Evolutionary conservation across 768 basidiomycete species (phyloP), one percentile per base, ranked within the genome.

Genomic region (Leccinum barrowsii): DNA sequence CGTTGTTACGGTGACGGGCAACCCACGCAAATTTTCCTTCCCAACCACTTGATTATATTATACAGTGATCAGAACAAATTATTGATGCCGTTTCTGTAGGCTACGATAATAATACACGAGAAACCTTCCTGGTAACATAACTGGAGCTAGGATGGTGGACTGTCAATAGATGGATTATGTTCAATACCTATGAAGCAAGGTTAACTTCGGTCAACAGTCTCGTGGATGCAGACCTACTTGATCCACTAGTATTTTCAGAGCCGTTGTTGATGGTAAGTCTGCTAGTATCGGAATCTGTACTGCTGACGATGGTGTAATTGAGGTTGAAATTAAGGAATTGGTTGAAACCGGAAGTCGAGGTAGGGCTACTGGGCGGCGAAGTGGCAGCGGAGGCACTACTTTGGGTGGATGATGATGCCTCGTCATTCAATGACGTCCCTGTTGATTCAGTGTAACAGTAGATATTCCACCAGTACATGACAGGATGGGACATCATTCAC

Each of bases 321-420:
- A 37, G 1, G 8, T 34, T 55, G 17, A 26, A 26, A 26, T 6
- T 26, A 6, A 7, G 7, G 49, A 2, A 49, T 21, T 13, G 51
- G 26, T 5, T 55, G 60, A 48, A 22, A 55, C 22, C 26, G 35
- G 57, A 42, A 17, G 47, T 26, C 4, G 57, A 42, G n/a, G 44
- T 21, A 19, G 52, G 30, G 12, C 60, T 61, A 30, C 30, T 34
- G 7, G 59, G 59, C 7, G 46, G 59, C 7, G 46, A 52, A 32
- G 24, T 24, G 24, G 22, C 21, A 47, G 46, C n/a, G 7, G 44
- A 26, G 2, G 40, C 3, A 11, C 50, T 40, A 26, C 48, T 51
- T 46, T n/a, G 49, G 15, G 34, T 26, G 8, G 60, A 48, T 10
- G 42, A 21, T 26, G 7, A 47, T 1, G 1, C 47, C 2, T 42